phyloP scores from a whole-genome alignment of 306 rosid genomes.

The Abrus pulchellus region DNA sequence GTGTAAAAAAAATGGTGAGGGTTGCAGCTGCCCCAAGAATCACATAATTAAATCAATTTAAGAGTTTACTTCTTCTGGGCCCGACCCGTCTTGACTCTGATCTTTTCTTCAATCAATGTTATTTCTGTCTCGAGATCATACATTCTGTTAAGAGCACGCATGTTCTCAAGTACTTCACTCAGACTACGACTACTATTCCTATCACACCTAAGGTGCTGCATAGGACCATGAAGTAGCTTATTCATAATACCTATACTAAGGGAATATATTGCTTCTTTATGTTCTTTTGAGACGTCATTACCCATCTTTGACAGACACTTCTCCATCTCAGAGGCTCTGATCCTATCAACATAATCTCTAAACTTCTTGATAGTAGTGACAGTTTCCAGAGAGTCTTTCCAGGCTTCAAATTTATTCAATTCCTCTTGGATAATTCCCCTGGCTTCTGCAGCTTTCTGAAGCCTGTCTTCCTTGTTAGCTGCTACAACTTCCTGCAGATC shows the following conservation, averaged over 20 bases:
- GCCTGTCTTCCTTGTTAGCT: slow-evolving; percentile 89
- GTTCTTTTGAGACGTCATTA: slow-evolving; percentile 69
- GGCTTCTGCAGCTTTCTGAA: slow-evolving; percentile 76
- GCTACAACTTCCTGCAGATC: slow-evolving; percentile 93
- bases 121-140: slow-evolving; percentile 83
- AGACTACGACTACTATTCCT: slow-evolving; percentile 58
- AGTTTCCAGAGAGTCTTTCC: slow-evolving; percentile 90
- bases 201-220: slow-evolving; percentile 88
- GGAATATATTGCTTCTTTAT: slow-evolving; percentile 71
- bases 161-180: slow-evolving; percentile 78
- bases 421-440: slow-evolving; percentile 71
- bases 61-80: slow-evolving; percentile 56
- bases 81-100: slow-evolving; percentile 71
- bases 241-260: slow-evolving; percentile 85
- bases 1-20: slow-evolving; percentile 46
- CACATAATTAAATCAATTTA: slow-evolving; percentile 36
- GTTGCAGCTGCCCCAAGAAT: slow-evolving; percentile 22
- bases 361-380: slow-evolving; percentile 92
- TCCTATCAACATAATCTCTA: slow-evolving; percentile 80
- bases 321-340: slow-evolving; percentile 81
- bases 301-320: slow-evolving; percentile 88
- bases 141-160: slow-evolving; percentile 91
- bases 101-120: slow-evolving; percentile 78
- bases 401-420: slow-evolving; percentile 73
- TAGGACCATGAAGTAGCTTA: slow-evolving; percentile 89